Conservation (phyloP, 2,329 filamentous ascomycete genomes). For the Lachnellula cervina region DNA sequence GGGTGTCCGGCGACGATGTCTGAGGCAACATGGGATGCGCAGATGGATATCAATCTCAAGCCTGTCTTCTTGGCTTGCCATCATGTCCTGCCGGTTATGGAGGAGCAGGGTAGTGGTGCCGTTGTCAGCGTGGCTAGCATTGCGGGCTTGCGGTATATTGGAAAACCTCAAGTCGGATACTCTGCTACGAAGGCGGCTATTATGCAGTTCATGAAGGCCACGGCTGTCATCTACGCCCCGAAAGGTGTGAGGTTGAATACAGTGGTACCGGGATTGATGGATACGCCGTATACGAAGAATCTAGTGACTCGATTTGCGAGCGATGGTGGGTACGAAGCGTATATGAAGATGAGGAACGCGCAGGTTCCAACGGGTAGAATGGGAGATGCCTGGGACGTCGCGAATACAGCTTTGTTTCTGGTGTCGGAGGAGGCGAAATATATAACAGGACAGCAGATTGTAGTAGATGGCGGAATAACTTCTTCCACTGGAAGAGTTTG, state of each 20-base stretch:
- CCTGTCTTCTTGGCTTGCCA: conserved; percentile 50
- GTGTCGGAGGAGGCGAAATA: conserved; percentile 52
- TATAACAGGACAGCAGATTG: conserved; percentile 51
- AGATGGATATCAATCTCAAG: conserved; percentile 52
- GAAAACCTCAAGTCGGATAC: conserved; percentile 50
- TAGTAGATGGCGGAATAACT: conserved; percentile 44
- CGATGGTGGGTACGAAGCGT: conserved; percentile 41
- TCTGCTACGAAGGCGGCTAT: conserved; percentile 47
- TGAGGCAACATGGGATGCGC: conserved; percentile 47
- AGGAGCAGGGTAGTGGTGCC: conserved; percentile 36
- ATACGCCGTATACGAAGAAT: conserved; percentile 46
- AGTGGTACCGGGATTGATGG: conserved; percentile 52
- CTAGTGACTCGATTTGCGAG: conserved; percentile 42
- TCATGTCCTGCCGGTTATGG: conserved; percentile 50
- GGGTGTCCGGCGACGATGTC: conserved; percentile 45
- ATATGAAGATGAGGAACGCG: conserved; percentile 45
- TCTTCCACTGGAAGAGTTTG: conserved; percentile 33
- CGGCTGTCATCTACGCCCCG: conserved; percentile 45
- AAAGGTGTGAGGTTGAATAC: conserved; percentile 47
- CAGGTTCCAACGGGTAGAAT: conserved; percentile 57
- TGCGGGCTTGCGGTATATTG: conserved; percentile 47
- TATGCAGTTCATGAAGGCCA: conserved; percentile 46
- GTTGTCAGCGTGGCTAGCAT: conserved; percentile 48
- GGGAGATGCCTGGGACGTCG: conserved; percentile 56
- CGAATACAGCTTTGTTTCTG: conserved; percentile 51